Conservation (phyloP, 352 stramenopile species). For the Pythium oligandrum region DNA sequence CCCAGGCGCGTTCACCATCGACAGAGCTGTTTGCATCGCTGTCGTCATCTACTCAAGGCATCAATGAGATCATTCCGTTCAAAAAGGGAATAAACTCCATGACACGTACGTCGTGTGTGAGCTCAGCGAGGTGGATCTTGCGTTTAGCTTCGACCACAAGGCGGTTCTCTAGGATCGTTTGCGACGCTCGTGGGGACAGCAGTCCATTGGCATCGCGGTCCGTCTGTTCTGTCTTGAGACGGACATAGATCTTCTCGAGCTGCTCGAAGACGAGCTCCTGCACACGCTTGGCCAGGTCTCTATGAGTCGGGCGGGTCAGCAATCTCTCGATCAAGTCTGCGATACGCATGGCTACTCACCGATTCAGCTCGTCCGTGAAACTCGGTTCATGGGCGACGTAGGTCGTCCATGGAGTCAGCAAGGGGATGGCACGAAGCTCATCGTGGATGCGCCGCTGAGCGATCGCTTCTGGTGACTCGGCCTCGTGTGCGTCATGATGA, state of each 20-base stretch:
- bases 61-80: neutral
- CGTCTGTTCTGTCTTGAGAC: constrained; percentile 36
- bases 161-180: constrained; percentile 45
- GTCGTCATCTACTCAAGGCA: constrained; percentile 29
- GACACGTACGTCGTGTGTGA: constrained; percentile 35
- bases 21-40: constrained; percentile 32
- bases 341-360: constrained; percentile 11
- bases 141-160: constrained; percentile 66
- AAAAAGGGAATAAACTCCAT: neutral
- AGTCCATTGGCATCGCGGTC: constrained; percentile 41
- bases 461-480: neutral
- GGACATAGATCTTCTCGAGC: constrained; percentile 30
- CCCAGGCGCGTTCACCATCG: constrained; percentile 15
- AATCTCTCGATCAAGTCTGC: too few species aligned
- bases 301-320: constrained; percentile 5
- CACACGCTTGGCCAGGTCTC: constrained; percentile 37
- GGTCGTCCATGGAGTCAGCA: constrained; percentile 42
- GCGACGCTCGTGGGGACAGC: constrained; percentile 29
- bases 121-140: constrained; percentile 32
- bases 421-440: constrained; percentile 24
- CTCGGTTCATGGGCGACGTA: constrained; percentile 35
- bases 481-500: neutral
- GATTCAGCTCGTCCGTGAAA: constrained; percentile 45
- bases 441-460: constrained; percentile 3
- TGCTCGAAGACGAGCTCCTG: constrained; percentile 35